Base-by-base conservation (phyloP, 148 eudicot species). In the Amaranthus cruentus region DNA sequence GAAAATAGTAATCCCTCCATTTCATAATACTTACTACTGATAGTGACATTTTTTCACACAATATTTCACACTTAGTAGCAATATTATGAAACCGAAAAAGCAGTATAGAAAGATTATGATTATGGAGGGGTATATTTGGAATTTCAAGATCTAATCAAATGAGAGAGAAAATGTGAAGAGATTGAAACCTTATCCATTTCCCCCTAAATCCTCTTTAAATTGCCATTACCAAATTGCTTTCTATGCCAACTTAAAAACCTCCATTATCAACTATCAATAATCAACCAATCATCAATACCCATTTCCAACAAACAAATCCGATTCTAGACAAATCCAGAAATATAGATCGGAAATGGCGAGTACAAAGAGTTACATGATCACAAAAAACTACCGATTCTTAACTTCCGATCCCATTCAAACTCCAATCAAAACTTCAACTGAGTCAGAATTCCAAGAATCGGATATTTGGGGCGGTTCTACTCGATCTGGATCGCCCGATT, bases 361-460 rank as follows among this genome's bases (percentile, higher is more conserved):
- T 69, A 51, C 85, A 4, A 86, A 81, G 62, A 66, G 80, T 76
- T 84, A 76, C 77, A 60, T 54, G 51, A 78, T 80, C 73, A 61
- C 85, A 3, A 76, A 65, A 0, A 80, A 77, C 74, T 77, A 80
- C 84, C 78, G 84, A 1, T 87, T 78, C 67, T 53, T 82, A 13
- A 15, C 81, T 48, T 44, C 60, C 51, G 84, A 82, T 55, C 11
- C 44, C 6, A 55, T 60, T n/a, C 70, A 15, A 18, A 54, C 52
- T 6, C 2, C 68, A 5, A 51, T 46, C 14, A 48, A 11, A 3
- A 66, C 28, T 0, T 18, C 54, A 10, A 9, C 56, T 46, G 70
- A 67, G 14, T 50, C 51, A 4, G 90, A 87, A 77, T 79, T 86
- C 76, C 80, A 84, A 63, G 89, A 87, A 42, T 82, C 89, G 7